phyloP scores from a whole-genome alignment of 306 rosid species.

The Sophora flavescens region DNA sequence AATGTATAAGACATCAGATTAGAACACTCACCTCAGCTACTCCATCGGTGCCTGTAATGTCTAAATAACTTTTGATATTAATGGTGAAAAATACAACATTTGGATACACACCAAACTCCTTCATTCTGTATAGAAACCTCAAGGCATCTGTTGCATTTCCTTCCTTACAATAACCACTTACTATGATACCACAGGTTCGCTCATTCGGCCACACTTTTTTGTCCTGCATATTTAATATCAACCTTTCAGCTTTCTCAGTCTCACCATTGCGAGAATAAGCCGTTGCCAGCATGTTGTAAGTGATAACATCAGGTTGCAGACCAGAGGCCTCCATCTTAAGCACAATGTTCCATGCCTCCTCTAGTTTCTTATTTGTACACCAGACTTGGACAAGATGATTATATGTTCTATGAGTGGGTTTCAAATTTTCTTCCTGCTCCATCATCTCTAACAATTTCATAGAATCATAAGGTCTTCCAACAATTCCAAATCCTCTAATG shows the following conservation, averaged over 20 bases:
- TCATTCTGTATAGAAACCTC: constrained; percentile 83
- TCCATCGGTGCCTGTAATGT: constrained; percentile 72
- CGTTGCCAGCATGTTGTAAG: constrained; percentile 82
- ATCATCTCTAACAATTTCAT: constrained; percentile 76
- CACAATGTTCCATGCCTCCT: constrained; percentile 82
- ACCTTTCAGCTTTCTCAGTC: constrained; percentile 71
- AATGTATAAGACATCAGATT: constrained; percentile 2
- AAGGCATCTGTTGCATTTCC: constrained; percentile 84
- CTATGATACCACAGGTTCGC: constrained; percentile 87
- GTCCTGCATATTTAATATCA: constrained; percentile 73
- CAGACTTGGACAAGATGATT: constrained; percentile 87
- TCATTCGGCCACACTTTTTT: constrained; percentile 74
- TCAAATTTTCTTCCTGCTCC: constrained; percentile 60
- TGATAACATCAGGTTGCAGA: constrained; percentile 83
- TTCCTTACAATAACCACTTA: constrained; percentile 86
- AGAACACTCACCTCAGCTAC: constrained; percentile 66
- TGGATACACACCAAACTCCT: constrained; percentile 76
- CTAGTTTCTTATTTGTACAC: constrained; percentile 73
- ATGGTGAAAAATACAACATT: constrained; percentile 84
- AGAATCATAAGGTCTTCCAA: constrained; percentile 78
- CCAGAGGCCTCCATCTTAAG: constrained; percentile 81
- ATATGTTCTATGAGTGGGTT: constrained; percentile 86
- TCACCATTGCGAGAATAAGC: constrained; percentile 90
- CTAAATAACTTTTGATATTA: constrained; percentile 88
- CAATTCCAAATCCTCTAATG: constrained; percentile 83